Evolutionary conservation across 2,329 filamentous ascomycete genomes (phyloP).

Genomic region (Colletotrichum costaricense): DNA sequence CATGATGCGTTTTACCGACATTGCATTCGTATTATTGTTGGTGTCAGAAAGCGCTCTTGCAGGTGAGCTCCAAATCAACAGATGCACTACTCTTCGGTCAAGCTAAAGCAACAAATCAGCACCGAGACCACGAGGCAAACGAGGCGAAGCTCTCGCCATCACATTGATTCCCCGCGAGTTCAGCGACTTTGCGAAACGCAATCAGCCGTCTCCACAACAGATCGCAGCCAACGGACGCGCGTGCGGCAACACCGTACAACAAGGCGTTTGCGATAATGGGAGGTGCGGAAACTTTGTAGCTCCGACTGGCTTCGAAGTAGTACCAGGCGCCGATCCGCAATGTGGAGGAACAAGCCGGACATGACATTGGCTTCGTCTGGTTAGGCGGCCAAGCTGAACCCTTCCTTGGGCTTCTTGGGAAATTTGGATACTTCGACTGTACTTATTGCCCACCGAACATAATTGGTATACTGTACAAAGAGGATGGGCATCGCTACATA

Average conservation of each 20-base stretch:
- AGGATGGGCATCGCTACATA: background rate
- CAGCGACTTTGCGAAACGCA: background rate
- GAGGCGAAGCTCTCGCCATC: constrained; percentile 15
- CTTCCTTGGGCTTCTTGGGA: background rate
- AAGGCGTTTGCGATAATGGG: constrained; percentile 27
- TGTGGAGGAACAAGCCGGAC: background rate
- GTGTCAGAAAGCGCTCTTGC: background rate
- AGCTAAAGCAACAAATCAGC: background rate
- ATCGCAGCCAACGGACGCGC: constrained; percentile 15
- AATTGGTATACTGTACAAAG: background rate
- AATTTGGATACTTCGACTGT: background rate
- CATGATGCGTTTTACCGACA: background rate
- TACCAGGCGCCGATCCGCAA: constrained; percentile 12
- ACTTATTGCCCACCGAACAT: background rate
- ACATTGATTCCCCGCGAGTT: background rate
- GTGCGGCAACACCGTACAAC: background rate
- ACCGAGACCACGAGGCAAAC: constrained; percentile 8
- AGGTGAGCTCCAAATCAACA: background rate
- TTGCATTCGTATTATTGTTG: background rate
- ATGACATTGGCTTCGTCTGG: background rate
- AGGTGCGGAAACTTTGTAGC: constrained; percentile 29
- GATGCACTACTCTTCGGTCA: fast-evolving
- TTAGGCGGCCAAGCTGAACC: too few species aligned
- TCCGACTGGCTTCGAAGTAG: constrained; percentile 12
- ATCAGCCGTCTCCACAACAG: background rate